phyloP scores from a whole-genome alignment of 495 filamentous ascomycete species.

The Pseudoneurospora amorphoporcata region DNA sequence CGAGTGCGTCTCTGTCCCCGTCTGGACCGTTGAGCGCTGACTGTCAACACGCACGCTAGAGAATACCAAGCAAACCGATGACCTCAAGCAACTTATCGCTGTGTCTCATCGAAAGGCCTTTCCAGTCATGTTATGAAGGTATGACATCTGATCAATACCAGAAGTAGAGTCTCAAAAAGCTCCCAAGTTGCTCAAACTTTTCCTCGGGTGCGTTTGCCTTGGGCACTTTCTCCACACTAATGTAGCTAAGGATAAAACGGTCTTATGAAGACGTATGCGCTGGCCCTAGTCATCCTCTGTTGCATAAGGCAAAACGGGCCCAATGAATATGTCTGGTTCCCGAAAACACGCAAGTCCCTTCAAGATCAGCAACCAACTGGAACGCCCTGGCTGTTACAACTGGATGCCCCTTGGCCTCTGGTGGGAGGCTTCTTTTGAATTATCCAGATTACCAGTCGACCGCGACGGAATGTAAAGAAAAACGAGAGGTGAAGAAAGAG shows the following conservation, averaged over 20 bases:
- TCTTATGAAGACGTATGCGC: background rate
- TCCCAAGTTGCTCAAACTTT: background rate
- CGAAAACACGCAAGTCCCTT: background rate
- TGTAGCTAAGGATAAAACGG: background rate
- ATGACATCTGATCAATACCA: background rate
- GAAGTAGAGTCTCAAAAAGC: background rate
- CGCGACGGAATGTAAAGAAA: background rate
- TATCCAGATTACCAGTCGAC: background rate
- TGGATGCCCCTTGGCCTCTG: background rate
- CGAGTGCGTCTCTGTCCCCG: background rate
- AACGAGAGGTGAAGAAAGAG: slow-evolving; percentile 22
- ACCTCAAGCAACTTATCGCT: background rate
- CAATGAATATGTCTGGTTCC: background rate
- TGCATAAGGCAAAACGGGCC: background rate
- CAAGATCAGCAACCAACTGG: background rate
- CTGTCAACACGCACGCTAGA: background rate
- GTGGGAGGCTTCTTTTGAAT: background rate
- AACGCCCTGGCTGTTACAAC: background rate
- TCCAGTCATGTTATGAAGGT: background rate
- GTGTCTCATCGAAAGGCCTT: background rate
- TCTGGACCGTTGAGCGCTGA: background rate
- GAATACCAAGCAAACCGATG: background rate
- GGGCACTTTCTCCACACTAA: background rate
- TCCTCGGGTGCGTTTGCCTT: background rate
- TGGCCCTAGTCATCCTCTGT: background rate